Evolutionary conservation across 345 rosid species (phyloP).

Genomic region (Tarenaya hassleriana): DNA sequence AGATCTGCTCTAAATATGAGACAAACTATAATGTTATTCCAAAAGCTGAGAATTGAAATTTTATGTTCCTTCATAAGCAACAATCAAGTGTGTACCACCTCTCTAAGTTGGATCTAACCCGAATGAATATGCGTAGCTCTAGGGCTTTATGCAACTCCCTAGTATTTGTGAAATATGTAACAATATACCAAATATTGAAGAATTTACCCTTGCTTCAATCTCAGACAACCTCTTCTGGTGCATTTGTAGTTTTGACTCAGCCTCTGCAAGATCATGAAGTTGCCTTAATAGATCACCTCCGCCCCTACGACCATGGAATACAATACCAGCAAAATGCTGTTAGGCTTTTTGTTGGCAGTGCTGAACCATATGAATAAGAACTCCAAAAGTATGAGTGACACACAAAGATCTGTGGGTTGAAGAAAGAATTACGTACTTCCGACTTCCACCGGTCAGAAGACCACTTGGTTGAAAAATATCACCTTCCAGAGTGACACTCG

Average conservation of each 20-base stretch:
- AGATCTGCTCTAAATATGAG: constrained; percentile 1
- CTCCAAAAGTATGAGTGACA: constrained; percentile 12
- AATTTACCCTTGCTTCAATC: constrained; percentile 68
- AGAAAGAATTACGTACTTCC: constrained; percentile 44
- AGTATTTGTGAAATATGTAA: neutral
- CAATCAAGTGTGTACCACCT: no score
- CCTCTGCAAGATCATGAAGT: constrained; percentile 77
- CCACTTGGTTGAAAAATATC: constrained; percentile 96
- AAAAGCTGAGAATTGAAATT: neutral
- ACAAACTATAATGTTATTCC: neutral
- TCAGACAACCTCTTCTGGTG: constrained; percentile 69
- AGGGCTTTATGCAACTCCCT: no score
- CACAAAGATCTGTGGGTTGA: constrained; percentile 3
- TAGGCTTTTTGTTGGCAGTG: neutral
- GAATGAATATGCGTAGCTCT: no score
- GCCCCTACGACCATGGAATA: constrained; percentile 44
- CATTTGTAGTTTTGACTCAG: constrained; percentile 57
- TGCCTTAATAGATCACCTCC: constrained; percentile 75
- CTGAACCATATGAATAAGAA: neutral
- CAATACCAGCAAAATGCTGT: constrained; percentile 1
- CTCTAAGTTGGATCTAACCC: no score
- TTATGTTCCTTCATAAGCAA: no score
- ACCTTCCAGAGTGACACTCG: constrained; percentile 93
- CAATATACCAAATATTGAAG: neutral
- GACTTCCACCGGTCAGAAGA: constrained; percentile 95